Base-by-base conservation (phyloP, 1,139 yeast species). In the Meyerozyma smithsonii region DNA sequence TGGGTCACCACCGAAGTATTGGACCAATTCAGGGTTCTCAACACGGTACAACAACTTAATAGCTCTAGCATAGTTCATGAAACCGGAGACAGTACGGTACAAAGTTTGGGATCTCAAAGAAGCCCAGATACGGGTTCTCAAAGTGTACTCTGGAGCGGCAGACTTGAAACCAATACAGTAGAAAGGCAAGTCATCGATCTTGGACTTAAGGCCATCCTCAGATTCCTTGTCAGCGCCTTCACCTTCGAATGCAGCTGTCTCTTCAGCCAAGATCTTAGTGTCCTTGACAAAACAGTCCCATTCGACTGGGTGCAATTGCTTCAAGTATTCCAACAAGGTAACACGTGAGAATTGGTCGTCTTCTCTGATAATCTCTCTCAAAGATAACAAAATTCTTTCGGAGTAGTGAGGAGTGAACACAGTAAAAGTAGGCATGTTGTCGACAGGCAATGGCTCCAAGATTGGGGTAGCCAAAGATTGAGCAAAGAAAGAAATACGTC, bases 251-350 rank as follows among this genome's bases (percentile, higher is more conserved):
- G 90, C 90, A 56, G 92, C 92, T 48, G 95, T 86, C 72, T 94
- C 99, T 67, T 92, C 99, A 46, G 98, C 97, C 61, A 92, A 77
- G 62, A 92, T 90, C 79, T 92, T 92, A 44, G 98, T 92, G 66
- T 92, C 98, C 72, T 92, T 92, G 49, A 92, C 98, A 56, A 92
- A 92, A 69, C 97, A 90, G 54, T 92, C 98, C 98, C 98, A 92
- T 72, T 92, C 98, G 50, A 92, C 95, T 38, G 97, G 97, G 64
- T 92, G 97, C 58, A 92, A 77, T 72, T 92, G 98, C 69, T 92
- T 92, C 74, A 92, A 80, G 65, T 92, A 92, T 72, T 92, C 98
- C 64, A 92, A 77, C 53, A 92, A 73, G 15, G 98, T 92, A 46
- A 92, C 97, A 69, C 97, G 85, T 23, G 98, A 88, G 66, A 87